Base-by-base conservation (phyloP, 2,329 filamentous ascomycete species). In the Coleophoma cylindrospora region DNA sequence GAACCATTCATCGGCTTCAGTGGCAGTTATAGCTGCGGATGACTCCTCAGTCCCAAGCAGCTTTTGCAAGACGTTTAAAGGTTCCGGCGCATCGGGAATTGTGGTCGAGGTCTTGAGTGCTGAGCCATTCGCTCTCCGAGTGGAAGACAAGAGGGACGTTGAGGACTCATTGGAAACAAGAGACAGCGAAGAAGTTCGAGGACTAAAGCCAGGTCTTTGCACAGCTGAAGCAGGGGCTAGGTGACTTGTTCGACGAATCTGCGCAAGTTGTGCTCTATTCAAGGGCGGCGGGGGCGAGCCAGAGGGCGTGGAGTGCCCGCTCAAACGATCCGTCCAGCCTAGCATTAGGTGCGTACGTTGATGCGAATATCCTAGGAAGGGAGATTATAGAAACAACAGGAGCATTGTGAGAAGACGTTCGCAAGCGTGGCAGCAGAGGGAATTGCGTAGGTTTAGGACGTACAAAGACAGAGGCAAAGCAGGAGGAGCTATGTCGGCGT, bases 241-340 rank as follows among this genome's bases (percentile, higher is more conserved):
- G 63, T 80, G 82, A 64, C 79, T 83, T 12, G 85, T 81, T 46
- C 86, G 80, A 64, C 86, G 78, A 38, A 82, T 79, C 27, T 84
- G 77, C 44, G 89, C 87, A 55, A 89, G 91, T 64, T 83, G 87
- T 45, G 85, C 74, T 65, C 89, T 83, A 66, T 79, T 83, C 52
- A 77, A 76, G 53, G 83, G 72, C 49, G 83, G 80, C 51, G 82
- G 81, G 55, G 80, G 77, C 50, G 80, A 75, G 57, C 70, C 72
- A 54, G 69, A 81, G 48, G 58, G 57, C 49, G 80, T 83, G 50
- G 84, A 79, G 68, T 87, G 84, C 61, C 79, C 83, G 57, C 87
- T 85, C 57, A 95, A 83, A 67, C 91, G 86, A 73, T 96, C 91
- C 65, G 95, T 83, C 91, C 91, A 96, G 89, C 95, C 95, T 34